Base-by-base conservation (phyloP, 2,329 filamentous ascomycete species). In the Incumbomyces lentus region DNA sequence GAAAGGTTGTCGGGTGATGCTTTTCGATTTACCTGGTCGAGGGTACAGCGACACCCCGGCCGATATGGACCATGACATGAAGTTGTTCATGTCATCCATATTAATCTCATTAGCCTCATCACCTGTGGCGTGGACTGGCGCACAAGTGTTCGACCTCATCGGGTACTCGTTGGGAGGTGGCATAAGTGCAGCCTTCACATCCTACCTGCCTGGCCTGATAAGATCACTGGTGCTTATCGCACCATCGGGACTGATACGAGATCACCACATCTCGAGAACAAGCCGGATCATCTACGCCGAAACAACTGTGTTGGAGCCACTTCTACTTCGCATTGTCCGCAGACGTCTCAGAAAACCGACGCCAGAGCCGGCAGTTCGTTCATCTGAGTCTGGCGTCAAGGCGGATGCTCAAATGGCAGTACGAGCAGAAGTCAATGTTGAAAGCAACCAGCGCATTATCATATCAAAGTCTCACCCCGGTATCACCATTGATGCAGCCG, bases 121-220 rank as follows among this genome's bases (percentile, higher is more conserved):
- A 1, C 71, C 77, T 0, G 66, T 90, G 2, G 55, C 78, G 12
- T 88, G 84, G 84, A 81, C 77, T 0, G 70, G 69, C 6, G 53
- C 58, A 26, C 67, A 67, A 6, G 72, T 70, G 44, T 90, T 92
- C 62, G 77, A 79, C 50, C 66, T 93, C 5, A 66, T 88, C 2
- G 87, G 86, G 1, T 93, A 92, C 62, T 88, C 83, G 0, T 71
- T 94, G 0, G 86, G 87, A 38, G 87, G 86, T 31, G 84, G 82
- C 12, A 75, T 93, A 34, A 74, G 76, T 1, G 79, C 78, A 8
- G 72, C 79, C 16, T 90, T 92, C 59, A 75, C 84, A 1, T 73
- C 75, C 1, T 78, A 78, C 59, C 85, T 86, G 58, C 78, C 84
- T 0, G 64, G 76, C 40, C 68, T 90, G 47, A 72, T 95, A 12